Conservation (phyloP, 2,329 filamentous ascomycete genomes). For the Lecanosticta acicola region DNA sequence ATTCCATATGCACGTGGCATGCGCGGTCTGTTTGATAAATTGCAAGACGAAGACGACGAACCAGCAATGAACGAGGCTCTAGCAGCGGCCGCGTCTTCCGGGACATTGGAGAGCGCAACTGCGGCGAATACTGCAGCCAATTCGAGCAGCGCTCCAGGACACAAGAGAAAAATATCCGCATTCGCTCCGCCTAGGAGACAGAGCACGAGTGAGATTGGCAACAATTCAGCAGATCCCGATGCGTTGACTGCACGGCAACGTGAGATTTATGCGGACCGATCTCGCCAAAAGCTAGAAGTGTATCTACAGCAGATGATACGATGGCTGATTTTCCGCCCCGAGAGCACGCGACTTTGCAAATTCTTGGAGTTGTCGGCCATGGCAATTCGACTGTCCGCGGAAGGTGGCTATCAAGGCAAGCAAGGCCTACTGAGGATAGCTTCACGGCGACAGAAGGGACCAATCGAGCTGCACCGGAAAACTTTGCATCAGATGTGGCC, state of each 20-base stretch:
- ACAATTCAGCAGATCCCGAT: conserved; percentile 34
- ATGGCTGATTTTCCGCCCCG: conserved; percentile 92
- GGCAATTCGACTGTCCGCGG: conserved; percentile 85
- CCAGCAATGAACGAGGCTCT: conserved; percentile 47
- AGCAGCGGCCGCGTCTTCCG: conserved; percentile 1
- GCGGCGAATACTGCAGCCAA: conserved; percentile 29
- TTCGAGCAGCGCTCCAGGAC: conserved; percentile 36
- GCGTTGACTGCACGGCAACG: conserved; percentile 24
- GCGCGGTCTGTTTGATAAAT: conserved; percentile 50
- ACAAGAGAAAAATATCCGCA: conserved; percentile 49
- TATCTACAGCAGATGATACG: conserved; percentile 92
- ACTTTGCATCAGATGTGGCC: conserved; percentile 40
- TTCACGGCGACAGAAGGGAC: conserved; percentile 60
- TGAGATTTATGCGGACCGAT: conserved; percentile 68
- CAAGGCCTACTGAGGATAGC: conserved; percentile 92
- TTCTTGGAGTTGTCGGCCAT: conserved; percentile 93
- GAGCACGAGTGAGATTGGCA: conserved; percentile 41
- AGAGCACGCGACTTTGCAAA: conserved; percentile 92
- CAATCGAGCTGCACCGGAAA: conserved; percentile 25
- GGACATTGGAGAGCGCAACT: conserved; percentile 4
- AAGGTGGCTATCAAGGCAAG: conserved; percentile 96
- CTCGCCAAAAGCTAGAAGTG: conserved; percentile 77
- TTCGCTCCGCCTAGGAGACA: conserved; percentile 55
- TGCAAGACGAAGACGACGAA: conserved; percentile 69
- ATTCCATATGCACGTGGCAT: conserved; percentile 85